Base-by-base conservation (phyloP, 164 flowering plant species). In the Stephania yunnanensis region DNA sequence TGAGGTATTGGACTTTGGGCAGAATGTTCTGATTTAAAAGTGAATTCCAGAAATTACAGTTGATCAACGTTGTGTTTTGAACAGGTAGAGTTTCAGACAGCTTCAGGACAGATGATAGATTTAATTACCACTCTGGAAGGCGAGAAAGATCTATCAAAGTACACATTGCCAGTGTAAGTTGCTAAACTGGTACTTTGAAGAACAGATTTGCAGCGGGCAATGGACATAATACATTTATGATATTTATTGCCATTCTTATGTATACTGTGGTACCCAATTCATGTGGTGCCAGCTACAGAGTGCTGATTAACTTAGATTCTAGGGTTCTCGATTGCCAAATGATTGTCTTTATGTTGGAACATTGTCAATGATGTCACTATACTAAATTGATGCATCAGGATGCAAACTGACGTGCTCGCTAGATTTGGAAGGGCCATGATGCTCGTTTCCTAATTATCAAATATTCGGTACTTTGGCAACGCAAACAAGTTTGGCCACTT, bases 101-200 rank as follows among this genome's bases (percentile, higher is more conserved):
- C 98, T 65, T 88, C 85, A 7, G 99, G 99, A 70, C 98, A 95
- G 84, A 93, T 93, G 99, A 87, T 95, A 73, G 99, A 95, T 89
- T 83, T 93, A 82, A 95, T 93, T 65, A 93, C 99, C 15, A 92
- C 99, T 1, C 80, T 89, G 73, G 96, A 88, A 80, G 99, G 99
- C 80, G 91, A 89, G 76, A 90, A 92, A 82, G 98, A 95, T 83
- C 82, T 95, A 50, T 84, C 94, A 9, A 91, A 91, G 75, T 95
- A 95, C 83, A 82, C 87, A 46, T 75, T 92, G 83, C 73, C 91
- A 71, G 82, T 88, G 99, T 95, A 80, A 90, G 97, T 86, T 48
- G 55, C 13, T 48, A 55, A 67, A 50, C 11, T 58, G 70, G 44
- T 12, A 52, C 10, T 4, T 31, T 8, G 44, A 13, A 30, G 25